Conservation (phyloP, 2,329 filamentous ascomycete species). For the Aspergillus spinulosporus region DNA sequence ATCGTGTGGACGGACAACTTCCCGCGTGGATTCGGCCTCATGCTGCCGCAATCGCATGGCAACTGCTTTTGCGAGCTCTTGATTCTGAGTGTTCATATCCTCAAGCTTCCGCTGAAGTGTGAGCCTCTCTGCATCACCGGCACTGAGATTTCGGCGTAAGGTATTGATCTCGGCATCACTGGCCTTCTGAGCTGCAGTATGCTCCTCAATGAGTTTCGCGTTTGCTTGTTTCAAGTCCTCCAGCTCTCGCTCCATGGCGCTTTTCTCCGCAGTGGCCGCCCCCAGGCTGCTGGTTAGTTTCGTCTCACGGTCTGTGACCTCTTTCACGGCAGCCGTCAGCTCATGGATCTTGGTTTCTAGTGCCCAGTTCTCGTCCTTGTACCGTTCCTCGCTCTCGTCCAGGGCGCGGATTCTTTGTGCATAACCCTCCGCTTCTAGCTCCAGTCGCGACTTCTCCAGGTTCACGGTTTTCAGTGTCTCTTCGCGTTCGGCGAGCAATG, state of each 20-base stretch:
- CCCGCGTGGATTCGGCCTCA: constrained; percentile 63
- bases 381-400: constrained; percentile 91
- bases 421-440: constrained; percentile 77
- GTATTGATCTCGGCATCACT: constrained; percentile 89
- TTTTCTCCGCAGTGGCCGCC: constrained; percentile 71
- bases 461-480: constrained; percentile 76
- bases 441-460: constrained; percentile 73
- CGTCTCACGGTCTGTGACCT: constrained; percentile 78
- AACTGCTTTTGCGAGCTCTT: constrained; percentile 83
- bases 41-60: constrained; percentile 69
- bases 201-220: constrained; percentile 77
- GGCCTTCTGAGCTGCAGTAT: constrained; percentile 72
- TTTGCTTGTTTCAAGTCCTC: constrained; percentile 84
- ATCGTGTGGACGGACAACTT: constrained; percentile 62
- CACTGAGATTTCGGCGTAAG: constrained; percentile 74
- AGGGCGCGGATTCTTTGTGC: constrained; percentile 76
- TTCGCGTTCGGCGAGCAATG: constrained; percentile 81
- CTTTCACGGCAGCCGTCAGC: constrained; percentile 69
- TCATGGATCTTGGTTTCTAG: constrained; percentile 92
- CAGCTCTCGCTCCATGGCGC: constrained; percentile 74
- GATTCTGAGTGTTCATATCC: constrained; percentile 83
- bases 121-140: constrained; percentile 76
- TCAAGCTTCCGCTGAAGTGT: constrained; percentile 81
- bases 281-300: constrained; percentile 74
- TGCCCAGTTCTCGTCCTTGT: constrained; percentile 99